These are phyloP conservation scores for Beauveria medogensis DNA, from an alignment of 2,329 filamentous ascomycete genomes.

Conservation along the genomic window DNA sequence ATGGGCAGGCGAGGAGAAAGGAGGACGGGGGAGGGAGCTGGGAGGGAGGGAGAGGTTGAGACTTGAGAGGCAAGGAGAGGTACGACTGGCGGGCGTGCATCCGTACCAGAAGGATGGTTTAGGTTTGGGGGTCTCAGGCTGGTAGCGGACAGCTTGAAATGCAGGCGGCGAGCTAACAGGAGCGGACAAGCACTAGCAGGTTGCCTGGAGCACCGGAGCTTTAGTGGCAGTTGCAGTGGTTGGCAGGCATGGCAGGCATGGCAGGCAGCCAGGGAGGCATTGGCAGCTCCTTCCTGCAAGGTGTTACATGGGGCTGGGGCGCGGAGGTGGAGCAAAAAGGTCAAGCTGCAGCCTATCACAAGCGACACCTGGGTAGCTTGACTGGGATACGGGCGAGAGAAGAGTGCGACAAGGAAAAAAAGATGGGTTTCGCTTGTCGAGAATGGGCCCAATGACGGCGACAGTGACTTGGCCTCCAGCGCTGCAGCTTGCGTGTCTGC, in stretches of 20 bases:
- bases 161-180: neutral
- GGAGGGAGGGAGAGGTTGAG: neutral
- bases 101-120: neutral
- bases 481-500: no score
- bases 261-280: neutral
- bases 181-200: neutral
- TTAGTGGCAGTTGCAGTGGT: neutral
- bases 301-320: neutral
- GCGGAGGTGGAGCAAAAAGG: neutral
- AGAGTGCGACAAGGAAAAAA: neutral
- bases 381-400: neutral
- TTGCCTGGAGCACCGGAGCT: neutral
- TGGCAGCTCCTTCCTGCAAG: neutral
- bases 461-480: neutral
- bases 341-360: neutral
- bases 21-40: neutral
- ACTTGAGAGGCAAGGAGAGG: neutral
- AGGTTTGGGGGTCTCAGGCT: slow-evolving; percentile 1
- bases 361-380: neutral
- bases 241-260: neutral
- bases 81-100: neutral
- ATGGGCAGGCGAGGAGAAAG: slow-evolving; percentile 5
- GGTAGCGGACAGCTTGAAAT: neutral
- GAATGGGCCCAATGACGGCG: slow-evolving; percentile 3
- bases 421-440: neutral